A percentile compares a stretch with the other conserved stretches of the same genome.
Evolutionary conservation across 1,139 yeast species (phyloP).

Genomic region (Yamadazyma oceani): DNA sequence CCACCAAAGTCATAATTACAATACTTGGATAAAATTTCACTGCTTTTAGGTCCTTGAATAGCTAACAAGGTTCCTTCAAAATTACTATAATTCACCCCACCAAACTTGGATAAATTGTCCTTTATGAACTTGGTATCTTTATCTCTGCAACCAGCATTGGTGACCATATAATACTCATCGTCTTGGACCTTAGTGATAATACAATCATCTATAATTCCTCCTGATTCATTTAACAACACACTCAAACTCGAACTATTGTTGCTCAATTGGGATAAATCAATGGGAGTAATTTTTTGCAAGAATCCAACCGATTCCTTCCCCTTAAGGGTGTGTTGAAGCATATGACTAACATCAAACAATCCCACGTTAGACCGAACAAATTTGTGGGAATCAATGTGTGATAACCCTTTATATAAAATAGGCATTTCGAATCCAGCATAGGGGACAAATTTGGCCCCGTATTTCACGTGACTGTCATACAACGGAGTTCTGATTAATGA

Average conservation of each 20-base stretch:
- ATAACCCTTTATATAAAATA: constrained; percentile 74
- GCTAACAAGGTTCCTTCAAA: constrained; percentile 83
- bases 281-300: constrained; percentile 80
- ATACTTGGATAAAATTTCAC: constrained; percentile 61
- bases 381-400: constrained; percentile 88
- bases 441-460: constrained; percentile 90
- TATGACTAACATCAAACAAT: constrained; percentile 92
- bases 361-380: constrained; percentile 93
- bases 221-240: constrained; percentile 69
- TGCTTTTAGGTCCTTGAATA: constrained; percentile 87
- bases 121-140: constrained; percentile 70
- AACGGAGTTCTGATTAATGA: constrained; percentile 68
- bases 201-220: constrained; percentile 92
- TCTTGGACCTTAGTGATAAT: constrained; percentile 83
- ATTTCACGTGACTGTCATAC: constrained; percentile 71
- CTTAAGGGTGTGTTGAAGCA: constrained; percentile 80
- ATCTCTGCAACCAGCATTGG: constrained; percentile 93
- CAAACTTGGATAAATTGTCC: constrained; percentile 45
- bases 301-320: constrained; percentile 73
- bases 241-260: constrained; percentile 71
- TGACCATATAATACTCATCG: constrained; percentile 84
- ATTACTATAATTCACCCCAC: constrained; percentile 55
- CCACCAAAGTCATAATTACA: constrained; percentile 57
- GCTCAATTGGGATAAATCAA: constrained; percentile 61
- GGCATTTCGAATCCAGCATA: constrained; percentile 98